Conservation (phyloP, 2,329 filamentous ascomycete genomes). For the Trichoderma sp. region DNA sequence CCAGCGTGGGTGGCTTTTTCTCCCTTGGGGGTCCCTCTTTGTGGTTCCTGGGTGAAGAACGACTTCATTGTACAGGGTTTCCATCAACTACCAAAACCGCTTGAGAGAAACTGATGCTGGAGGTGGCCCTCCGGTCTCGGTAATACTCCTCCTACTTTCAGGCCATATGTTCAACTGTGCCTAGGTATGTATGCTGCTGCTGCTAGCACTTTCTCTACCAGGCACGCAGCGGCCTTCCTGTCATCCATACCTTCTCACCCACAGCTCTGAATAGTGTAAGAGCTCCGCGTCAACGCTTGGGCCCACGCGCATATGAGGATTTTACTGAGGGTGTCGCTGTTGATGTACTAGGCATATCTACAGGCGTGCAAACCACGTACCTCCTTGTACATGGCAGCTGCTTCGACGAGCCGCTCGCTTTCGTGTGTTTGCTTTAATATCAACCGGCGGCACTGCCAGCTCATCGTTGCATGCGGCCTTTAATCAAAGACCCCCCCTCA, state of each 20-base stretch:
- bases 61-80: constrained; percentile 1
- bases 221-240: constrained; percentile 13
- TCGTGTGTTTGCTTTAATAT: constrained; percentile 35
- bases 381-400: constrained; percentile 7
- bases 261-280: background rate
- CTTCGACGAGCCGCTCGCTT: constrained; percentile 23
- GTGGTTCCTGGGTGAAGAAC: constrained; percentile 7
- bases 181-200: background rate
- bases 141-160: constrained; percentile 7
- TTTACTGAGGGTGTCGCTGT: constrained; percentile 20
- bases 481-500: constrained; percentile 37
- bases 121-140: constrained; percentile 24
- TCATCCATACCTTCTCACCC: constrained; percentile 17
- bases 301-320: constrained; percentile 13
- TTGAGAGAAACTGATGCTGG: constrained; percentile 17
- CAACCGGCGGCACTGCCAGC: constrained; percentile 68
- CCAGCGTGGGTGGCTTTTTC: constrained; percentile 14
- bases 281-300: constrained; percentile 17
- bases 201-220: constrained; percentile 25
- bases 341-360: background rate
- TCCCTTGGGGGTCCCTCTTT: constrained; percentile 8
- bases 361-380: constrained; percentile 18
- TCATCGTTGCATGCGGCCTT: constrained; percentile 72
- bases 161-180: background rate
- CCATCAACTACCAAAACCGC: background rate